Evolutionary conservation across 2,329 filamentous ascomycete species (phyloP), one percentile per base, ranked within the genome.

Genomic region (Trichoderma sp.): DNA sequence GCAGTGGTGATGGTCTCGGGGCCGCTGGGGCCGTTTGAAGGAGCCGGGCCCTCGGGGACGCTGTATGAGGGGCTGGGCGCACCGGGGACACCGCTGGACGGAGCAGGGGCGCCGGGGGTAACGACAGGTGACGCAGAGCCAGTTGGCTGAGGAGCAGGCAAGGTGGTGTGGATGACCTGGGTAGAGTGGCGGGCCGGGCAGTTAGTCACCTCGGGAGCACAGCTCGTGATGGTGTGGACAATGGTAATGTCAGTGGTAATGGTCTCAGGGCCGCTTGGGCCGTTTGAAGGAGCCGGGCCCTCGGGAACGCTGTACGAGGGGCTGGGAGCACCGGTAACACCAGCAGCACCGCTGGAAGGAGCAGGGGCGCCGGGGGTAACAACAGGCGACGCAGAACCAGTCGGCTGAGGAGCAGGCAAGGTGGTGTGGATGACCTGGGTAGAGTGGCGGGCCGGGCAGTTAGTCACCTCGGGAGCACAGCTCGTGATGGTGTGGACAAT

Each of bases 191-290:
- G 66, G 55, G 50, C 59, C 45, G 59, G 59, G 50, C 59, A 62
- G 50, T 62, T 62, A 41, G 59, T 62, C 17, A 62, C 48, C 14
- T 45, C 39, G 1, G 59, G 47, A 45, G 59, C 59, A 19, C 59
- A 87, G 66, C 80, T 82, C 74, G 83, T 86, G 79, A 86, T 78
- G 76, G 84, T 87, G 71, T 82, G 77, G 72, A 83, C 78, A 71
- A 79, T 78, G 73, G 83, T 85, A 78, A 85, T 48, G 1, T 24
- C 76, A 72, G 82, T 79, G 58, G 75, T 76, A 66, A 63, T 56
- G 17, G 51, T 57, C 61, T 63, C 51, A 3, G 51, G 51, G 1
- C 51, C 26, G 55, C 59, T 55, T 17, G 59, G 54, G 24, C 65
- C 60, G 28, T 26, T 44, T 10, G 63, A 63, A 6, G 55, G 50